A percentile compares a stretch with the other conserved stretches of the same genome.
Evolutionary conservation across 2,329 filamentous ascomycete genomes (phyloP).

Genomic region (Scolecobasidium constrictum): DNA sequence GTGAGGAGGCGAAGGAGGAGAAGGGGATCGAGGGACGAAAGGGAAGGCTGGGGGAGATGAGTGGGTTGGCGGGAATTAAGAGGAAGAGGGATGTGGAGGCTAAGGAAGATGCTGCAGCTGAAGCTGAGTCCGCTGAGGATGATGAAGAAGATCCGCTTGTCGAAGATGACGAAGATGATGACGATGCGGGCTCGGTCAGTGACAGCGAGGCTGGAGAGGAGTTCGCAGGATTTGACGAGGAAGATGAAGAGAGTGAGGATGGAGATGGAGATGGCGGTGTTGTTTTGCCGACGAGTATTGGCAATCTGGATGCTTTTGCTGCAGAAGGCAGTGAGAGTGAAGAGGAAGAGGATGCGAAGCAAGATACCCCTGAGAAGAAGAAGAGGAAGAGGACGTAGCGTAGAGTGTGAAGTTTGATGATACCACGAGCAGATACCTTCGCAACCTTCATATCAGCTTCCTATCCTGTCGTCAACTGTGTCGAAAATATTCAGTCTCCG

Average conservation of each 20-base stretch:
- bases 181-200: slow-evolving; percentile 12
- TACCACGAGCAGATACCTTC: no score
- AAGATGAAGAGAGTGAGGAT: slow-evolving; percentile 13
- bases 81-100: slow-evolving; percentile 49
- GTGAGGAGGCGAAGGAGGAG: slow-evolving; percentile 38
- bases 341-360: not conserved
- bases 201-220: slow-evolving; percentile 13
- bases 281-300: not conserved
- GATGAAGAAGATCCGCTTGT: slow-evolving; percentile 23
- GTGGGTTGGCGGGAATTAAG: slow-evolving; percentile 36
- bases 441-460: no score
- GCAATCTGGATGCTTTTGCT: slow-evolving; percentile 1
- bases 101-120: slow-evolving; percentile 1
- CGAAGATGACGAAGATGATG: slow-evolving; percentile 17
- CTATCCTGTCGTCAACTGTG: no score
- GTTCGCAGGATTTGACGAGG: slow-evolving; percentile 22
- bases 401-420: no score
- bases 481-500: no score
- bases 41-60: slow-evolving; percentile 75
- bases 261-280: slow-evolving; percentile 1
- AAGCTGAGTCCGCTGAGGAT: slow-evolving; percentile 28
- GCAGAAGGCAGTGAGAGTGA: not conserved
- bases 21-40: slow-evolving; percentile 56
- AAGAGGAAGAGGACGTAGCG: not conserved
- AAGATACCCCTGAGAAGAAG: not conserved